A percentile compares a stretch with the other conserved stretches of the same genome.
Conservation (phyloP, 129 eudicot genomes). For the Saposhnikovia divaricata region DNA sequence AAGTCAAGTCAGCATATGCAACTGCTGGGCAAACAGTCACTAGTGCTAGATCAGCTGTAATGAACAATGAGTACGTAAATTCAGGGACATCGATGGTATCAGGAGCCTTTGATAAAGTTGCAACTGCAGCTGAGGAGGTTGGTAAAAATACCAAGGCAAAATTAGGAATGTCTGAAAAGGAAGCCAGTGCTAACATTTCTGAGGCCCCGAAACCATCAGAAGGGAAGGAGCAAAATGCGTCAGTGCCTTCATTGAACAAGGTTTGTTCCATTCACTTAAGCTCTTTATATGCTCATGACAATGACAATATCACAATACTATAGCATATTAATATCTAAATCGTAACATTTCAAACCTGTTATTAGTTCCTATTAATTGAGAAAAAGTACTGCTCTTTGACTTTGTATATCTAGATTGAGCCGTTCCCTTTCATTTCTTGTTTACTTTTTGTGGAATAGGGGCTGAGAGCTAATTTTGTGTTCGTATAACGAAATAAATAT, state of each 20-base stretch:
- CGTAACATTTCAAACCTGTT: too few relatives aligned
- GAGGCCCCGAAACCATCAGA: conserved; percentile 32
- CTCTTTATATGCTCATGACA: not conserved
- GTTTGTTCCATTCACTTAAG: conserved; percentile 23
- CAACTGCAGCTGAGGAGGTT: conserved; percentile 43
- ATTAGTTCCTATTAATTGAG: not conserved
- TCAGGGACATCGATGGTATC: conserved; percentile 43
- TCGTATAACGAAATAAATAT: too few relatives aligned
- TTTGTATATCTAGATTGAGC: not conserved
- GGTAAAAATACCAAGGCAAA: conserved; percentile 49
- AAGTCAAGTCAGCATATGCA: conserved; percentile 38
- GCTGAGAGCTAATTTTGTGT: not conserved
- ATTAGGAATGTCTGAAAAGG: conserved; percentile 29
- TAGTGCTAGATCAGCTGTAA: conserved; percentile 43
- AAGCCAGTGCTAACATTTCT: conserved; percentile 23
- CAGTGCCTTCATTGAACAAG: conserved; percentile 32
- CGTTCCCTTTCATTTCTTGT: not conserved
- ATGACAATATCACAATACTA: not conserved
- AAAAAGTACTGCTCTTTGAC: not conserved
- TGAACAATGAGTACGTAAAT: conserved; percentile 38
- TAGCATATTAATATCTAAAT: not conserved
- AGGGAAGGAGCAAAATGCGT: conserved; percentile 16
- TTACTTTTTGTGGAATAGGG: not conserved
- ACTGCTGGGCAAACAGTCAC: conserved; percentile 41
- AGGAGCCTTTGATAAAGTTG: conserved; percentile 44